Evolutionary conservation across 164 flowering plant genomes (phyloP), one percentile per base, ranked within the genome.

Genomic region (Sextonia rubra): DNA sequence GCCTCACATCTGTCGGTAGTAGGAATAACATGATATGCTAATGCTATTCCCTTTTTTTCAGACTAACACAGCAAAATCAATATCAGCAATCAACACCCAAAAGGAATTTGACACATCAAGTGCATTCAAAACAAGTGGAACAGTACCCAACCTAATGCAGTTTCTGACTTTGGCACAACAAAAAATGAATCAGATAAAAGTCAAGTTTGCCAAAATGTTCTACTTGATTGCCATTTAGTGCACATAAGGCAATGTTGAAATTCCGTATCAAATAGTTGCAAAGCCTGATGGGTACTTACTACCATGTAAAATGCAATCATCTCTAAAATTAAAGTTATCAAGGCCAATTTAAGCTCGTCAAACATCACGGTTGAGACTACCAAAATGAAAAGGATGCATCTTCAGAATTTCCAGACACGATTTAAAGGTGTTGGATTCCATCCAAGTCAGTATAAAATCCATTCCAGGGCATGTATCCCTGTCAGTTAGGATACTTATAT

Each of bases 351-450:
- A 7, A 20, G 32, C 25, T 66, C n/a, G 58, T 20, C 32, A n/a
- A 66, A 66, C 47, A 29, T 37, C 32, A 37, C 9, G 9, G 44
- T 22, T n/a, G 32, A 37, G n/a, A 44, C 48, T 24, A 66, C 52
- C 49, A 32, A 66, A 66, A 44, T 66, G 69, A 66, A 32, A 37
- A 66, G 47, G 49, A 66, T 66, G 32, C 30, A 18, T 12, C 61
- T 32, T 49, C 60, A 1, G 18, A 64, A 64, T 73, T 70, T 44
- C 47, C 48, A 47, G 60, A 65, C 22, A 69, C 14, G 71, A 69
- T 69, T 61, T 63, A 77, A 79, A 79, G 80, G 80, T 79, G 77
- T 60, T 69, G 25, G 66, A 77, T 77, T 73, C 78, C 82, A 77
- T 82, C 84, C 79, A 60, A 72, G 78, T 77, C 32, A 77, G 76